Conservation (phyloP, 768 basidiomycete genomes). For the Collybiopsis luxurians region DNA sequence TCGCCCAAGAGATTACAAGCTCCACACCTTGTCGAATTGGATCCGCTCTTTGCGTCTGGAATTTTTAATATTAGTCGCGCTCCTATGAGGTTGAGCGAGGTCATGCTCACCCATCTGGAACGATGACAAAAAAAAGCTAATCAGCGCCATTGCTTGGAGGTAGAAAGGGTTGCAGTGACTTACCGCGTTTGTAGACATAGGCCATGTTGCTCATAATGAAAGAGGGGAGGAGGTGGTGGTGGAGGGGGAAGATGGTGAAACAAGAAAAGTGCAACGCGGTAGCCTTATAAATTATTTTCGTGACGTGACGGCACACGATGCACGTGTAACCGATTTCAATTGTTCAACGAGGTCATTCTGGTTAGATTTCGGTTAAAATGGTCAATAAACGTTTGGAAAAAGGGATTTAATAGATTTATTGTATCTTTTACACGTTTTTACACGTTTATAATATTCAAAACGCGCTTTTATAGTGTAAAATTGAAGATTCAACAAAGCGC, state of each 20-base stretch:
- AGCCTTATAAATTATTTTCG: constrained; percentile 2
- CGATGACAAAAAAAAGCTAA: constrained; percentile 34
- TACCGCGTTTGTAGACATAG: constrained; percentile 33
- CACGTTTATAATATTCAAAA: background rate
- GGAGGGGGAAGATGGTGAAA: background rate
- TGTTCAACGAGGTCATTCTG: constrained; percentile 5
- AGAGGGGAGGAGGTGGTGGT: background rate
- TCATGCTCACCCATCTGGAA: constrained; percentile 10
- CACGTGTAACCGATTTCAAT: background rate
- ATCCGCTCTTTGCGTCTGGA: constrained; percentile 84
- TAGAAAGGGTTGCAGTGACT: constrained; percentile 8
- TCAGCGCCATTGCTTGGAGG: constrained; percentile 6
- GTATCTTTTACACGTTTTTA: background rate
- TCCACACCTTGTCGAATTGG: constrained; percentile 84
- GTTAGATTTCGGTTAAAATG: background rate
- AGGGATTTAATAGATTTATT: background rate
- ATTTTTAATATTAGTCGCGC: constrained; percentile 26
- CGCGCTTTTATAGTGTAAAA: background rate
- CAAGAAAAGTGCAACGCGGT: background rate
- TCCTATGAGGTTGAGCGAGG: constrained; percentile 24
- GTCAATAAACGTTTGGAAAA: background rate
- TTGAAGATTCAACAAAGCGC: constrained; percentile 1
- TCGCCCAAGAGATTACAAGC: constrained; percentile 10
- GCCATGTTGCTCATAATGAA: constrained; percentile 11
- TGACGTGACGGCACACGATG: background rate